phyloP scores from a whole-genome alignment of 2,329 filamentous ascomycete genomes.

The Acrocalymma vagum region DNA sequence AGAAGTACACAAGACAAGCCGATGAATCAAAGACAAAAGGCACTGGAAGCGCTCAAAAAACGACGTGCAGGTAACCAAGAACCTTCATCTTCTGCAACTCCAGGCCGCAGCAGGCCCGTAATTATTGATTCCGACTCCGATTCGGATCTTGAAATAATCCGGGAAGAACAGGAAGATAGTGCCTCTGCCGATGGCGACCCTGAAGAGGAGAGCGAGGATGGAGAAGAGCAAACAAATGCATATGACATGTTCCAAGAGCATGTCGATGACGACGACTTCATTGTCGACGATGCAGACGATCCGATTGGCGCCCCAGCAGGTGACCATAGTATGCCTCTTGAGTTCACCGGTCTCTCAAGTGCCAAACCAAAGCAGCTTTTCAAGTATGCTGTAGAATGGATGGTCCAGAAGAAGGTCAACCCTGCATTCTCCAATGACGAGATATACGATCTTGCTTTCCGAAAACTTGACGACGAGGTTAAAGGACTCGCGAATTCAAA shows the following conservation, averaged over 20 bases:
- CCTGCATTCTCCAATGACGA: slow-evolving; percentile 72
- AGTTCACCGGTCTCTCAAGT: slow-evolving; percentile 72
- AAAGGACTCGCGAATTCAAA: slow-evolving; percentile 73
- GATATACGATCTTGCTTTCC: slow-evolving; percentile 74
- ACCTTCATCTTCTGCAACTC: slow-evolving; percentile 32
- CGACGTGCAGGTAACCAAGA: slow-evolving; percentile 45
- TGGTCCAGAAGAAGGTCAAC: slow-evolving; percentile 80
- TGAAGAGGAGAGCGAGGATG: slow-evolving; percentile 30
- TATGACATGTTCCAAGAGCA: slow-evolving; percentile 60
- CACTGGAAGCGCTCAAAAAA: slow-evolving; percentile 54
- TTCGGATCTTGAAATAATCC: slow-evolving; percentile 42
- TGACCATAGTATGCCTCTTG: slow-evolving; percentile 67
- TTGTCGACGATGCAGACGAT: slow-evolving; percentile 68
- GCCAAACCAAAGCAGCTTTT: slow-evolving; percentile 78
- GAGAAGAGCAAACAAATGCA: slow-evolving; percentile 34
- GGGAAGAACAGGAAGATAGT: slow-evolving; percentile 37
- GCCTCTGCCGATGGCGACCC: slow-evolving; percentile 25
- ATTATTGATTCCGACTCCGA: slow-evolving; percentile 35
- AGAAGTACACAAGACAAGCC: slow-evolving; percentile 34
- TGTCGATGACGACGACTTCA: slow-evolving; percentile 69
- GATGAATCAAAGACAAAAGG: slow-evolving; percentile 48
- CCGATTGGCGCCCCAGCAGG: slow-evolving; percentile 63
- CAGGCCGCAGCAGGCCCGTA: slow-evolving; percentile 27
- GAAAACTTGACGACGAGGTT: slow-evolving; percentile 76
- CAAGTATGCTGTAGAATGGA: slow-evolving; percentile 78